Conservation (phyloP, 2,329 filamentous ascomycete species). For the Fusarium piperis region DNA sequence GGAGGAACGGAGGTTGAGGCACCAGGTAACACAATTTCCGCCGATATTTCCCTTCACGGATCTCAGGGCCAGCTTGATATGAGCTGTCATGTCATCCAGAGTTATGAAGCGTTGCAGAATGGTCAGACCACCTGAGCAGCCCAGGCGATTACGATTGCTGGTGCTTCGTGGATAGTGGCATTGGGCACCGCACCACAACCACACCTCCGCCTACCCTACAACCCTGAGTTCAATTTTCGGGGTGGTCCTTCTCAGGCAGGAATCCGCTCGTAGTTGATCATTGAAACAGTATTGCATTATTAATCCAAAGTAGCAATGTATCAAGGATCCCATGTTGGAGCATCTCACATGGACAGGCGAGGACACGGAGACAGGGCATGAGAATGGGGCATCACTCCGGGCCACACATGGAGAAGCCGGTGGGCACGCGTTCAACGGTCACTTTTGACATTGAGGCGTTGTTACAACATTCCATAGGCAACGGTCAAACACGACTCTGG, state of each 20-base stretch:
- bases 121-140: not conserved
- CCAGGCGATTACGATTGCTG: not conserved
- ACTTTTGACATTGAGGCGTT: not conserved
- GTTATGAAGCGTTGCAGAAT: not conserved
- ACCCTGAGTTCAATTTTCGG: not conserved
- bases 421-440: not conserved
- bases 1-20: not conserved
- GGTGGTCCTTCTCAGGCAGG: not conserved
- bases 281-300: not conserved
- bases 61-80: not conserved
- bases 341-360: not conserved
- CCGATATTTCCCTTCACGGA: not conserved
- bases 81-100: not conserved
- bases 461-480: slow-evolving; percentile 9
- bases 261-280: not conserved
- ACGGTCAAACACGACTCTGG: slow-evolving; percentile 1
- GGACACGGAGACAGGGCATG: not conserved
- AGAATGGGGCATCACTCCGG: not conserved
- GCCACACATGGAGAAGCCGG: not conserved
- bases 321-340: not conserved
- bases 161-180: not conserved
- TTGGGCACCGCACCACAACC: not conserved
- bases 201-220: not conserved
- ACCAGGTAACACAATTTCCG: not conserved
- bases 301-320: not conserved